Percentiles rank a stretch among this genome's conserved stretches.
phyloP scores from a whole-genome alignment of 2,329 filamentous ascomycete genomes.

The Talaromyces sp. region DNA sequence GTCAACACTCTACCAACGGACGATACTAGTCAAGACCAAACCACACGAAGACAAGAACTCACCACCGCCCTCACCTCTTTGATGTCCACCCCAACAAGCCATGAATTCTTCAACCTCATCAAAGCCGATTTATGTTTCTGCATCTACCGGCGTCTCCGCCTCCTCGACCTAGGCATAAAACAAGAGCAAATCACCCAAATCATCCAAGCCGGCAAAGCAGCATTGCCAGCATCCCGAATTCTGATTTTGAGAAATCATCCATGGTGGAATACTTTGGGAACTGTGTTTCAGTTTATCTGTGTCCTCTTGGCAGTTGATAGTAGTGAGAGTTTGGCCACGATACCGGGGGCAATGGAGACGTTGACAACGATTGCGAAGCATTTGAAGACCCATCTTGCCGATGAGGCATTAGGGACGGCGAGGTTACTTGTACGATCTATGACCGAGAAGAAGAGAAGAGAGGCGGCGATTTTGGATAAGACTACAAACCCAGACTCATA shows the following conservation, averaged over 20 bases:
- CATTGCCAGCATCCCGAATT: slow-evolving; percentile 31
- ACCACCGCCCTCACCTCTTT: slow-evolving; percentile 16
- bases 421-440: slow-evolving; percentile 22
- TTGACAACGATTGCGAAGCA: slow-evolving; percentile 34
- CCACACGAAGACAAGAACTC: slow-evolving; percentile 10
- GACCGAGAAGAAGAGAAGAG: slow-evolving; percentile 23
- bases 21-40: slow-evolving; percentile 10
- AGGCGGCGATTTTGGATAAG: slow-evolving; percentile 20
- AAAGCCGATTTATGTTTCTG: slow-evolving; percentile 28
- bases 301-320: slow-evolving; percentile 40
- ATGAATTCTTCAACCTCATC: slow-evolving; percentile 30
- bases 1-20: slow-evolving; percentile 12
- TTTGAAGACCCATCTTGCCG: slow-evolving; percentile 27
- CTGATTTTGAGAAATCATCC: slow-evolving; percentile 32
- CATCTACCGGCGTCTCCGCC: slow-evolving; percentile 39
- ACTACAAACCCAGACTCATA: background rate
- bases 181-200: slow-evolving; percentile 35
- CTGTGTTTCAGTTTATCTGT: slow-evolving; percentile 41
- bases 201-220: slow-evolving; percentile 30
- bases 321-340: slow-evolving; percentile 29
- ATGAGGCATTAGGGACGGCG: slow-evolving; percentile 29
- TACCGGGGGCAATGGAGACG: slow-evolving; percentile 34
- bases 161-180: slow-evolving; percentile 34
- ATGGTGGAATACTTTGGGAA: slow-evolving; percentile 43
- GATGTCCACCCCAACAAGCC: slow-evolving; percentile 15